Evolutionary conservation across 2,329 filamentous ascomycete species (phyloP).

Genomic region (Thielaviopsis populi): DNA sequence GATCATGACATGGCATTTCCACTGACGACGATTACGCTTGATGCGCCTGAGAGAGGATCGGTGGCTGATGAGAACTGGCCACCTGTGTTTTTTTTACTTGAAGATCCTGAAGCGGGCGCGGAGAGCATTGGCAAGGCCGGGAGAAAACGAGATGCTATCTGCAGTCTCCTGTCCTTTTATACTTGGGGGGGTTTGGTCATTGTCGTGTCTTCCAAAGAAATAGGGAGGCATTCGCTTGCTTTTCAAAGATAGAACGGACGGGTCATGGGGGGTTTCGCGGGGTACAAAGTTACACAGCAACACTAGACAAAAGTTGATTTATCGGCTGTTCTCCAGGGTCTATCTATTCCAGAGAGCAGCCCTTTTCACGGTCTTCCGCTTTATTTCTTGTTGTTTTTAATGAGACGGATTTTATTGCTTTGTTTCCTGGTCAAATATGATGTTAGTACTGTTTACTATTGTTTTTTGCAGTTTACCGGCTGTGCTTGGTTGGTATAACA

Average conservation of each 20-base stretch:
- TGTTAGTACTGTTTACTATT: not conserved
- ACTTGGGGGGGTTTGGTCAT: constrained; percentile 17
- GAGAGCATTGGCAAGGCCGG: constrained; percentile 16
- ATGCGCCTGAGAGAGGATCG: constrained; percentile 18
- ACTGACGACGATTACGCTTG: constrained; percentile 17
- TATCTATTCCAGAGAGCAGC: constrained; percentile 9
- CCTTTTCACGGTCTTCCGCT: constrained; percentile 12
- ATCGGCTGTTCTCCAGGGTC: constrained; percentile 34
- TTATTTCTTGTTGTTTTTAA: constrained; percentile 12
- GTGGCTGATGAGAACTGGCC: constrained; percentile 7
- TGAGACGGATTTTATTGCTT: constrained; percentile 4
- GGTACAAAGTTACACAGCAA: constrained; percentile 19
- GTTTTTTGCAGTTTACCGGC: no score
- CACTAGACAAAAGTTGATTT: constrained; percentile 54
- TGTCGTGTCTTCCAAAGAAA: constrained; percentile 23
- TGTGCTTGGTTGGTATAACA: no score
- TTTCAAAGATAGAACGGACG: constrained; percentile 27
- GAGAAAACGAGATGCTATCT: constrained; percentile 8
- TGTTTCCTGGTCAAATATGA: not conserved
- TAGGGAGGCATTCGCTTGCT: constrained; percentile 25
- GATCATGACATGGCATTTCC: constrained; percentile 18
- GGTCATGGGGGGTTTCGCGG: constrained; percentile 23
- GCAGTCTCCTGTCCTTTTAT: constrained; percentile 11
- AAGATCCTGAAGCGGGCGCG: constrained; percentile 17
- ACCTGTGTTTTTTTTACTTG: constrained; percentile 13